These are phyloP conservation scores for Acrocalymma vagum DNA, from an alignment of 2,329 filamentous ascomycete species.

Conservation along the genomic window DNA sequence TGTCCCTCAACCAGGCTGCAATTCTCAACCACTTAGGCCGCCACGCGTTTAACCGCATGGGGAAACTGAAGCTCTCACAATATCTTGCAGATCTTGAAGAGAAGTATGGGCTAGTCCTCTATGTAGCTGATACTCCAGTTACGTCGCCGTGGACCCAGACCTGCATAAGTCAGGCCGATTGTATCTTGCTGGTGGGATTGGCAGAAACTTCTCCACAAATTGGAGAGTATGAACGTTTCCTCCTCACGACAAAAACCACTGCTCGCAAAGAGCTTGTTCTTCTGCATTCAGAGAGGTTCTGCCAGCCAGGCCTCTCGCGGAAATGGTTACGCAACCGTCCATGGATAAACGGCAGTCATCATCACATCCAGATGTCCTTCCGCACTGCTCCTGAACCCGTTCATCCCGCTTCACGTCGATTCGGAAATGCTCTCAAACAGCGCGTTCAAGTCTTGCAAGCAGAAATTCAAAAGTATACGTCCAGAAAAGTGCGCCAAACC, in stretches of 20 bases:
- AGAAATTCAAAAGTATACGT: slow-evolving; percentile 98
- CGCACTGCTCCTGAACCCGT: slow-evolving; percentile 78
- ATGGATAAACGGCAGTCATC: slow-evolving; percentile 98
- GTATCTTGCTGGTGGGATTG: slow-evolving; percentile 89
- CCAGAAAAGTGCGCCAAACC: slow-evolving; percentile 85
- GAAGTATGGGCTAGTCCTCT: slow-evolving; percentile 94
- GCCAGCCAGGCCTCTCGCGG: slow-evolving; percentile 81
- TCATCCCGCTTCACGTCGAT: slow-evolving; percentile 76
- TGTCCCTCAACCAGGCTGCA: slow-evolving; percentile 89
- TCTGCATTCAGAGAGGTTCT: slow-evolving; percentile 88
- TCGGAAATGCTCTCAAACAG: slow-evolving; percentile 88
- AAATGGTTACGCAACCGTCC: slow-evolving; percentile 88
- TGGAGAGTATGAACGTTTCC: slow-evolving; percentile 95
- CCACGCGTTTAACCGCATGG: slow-evolving; percentile 97
- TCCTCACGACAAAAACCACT: slow-evolving; percentile 96
- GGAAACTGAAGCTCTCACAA: slow-evolving; percentile 92
- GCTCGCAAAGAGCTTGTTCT: slow-evolving; percentile 92
- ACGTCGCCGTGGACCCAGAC: slow-evolving; percentile 99
- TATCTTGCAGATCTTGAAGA: slow-evolving; percentile 97
- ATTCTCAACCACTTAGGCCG: slow-evolving; percentile 95
- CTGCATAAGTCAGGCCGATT: slow-evolving; percentile 96
- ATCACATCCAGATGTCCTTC: slow-evolving; percentile 96
- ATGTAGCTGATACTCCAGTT: slow-evolving; percentile 95
- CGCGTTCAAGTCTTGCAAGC: slow-evolving; percentile 93
- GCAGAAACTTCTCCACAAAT: slow-evolving; percentile 90